phyloP scores from a whole-genome alignment of 768 basidiomycete species.

The Hygrocybe coccinea region DNA sequence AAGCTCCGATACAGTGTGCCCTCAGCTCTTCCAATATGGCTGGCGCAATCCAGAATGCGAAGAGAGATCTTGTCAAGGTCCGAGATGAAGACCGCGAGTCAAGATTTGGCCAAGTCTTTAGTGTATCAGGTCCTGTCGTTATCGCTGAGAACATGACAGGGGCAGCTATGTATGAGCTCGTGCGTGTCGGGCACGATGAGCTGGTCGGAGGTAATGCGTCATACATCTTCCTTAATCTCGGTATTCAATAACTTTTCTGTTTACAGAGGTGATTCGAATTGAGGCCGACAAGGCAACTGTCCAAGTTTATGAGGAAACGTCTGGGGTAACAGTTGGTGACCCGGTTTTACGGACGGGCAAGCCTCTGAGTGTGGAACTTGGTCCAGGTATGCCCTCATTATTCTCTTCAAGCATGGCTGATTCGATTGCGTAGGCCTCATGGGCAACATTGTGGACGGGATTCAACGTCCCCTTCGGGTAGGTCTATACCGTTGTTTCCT shows the following conservation, averaged over 20 bases:
- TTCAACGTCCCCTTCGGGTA: slow-evolving; percentile 87
- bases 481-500: slow-evolving; percentile 24
- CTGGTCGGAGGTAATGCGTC: slow-evolving; percentile 79
- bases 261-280: slow-evolving; percentile 94
- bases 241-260: background rate
- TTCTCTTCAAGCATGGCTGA: background rate
- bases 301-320: slow-evolving; percentile 99
- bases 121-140: slow-evolving; percentile 98
- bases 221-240: background rate
- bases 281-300: slow-evolving; percentile 98
- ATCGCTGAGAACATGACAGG: slow-evolving; percentile 95
- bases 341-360: slow-evolving; percentile 97
- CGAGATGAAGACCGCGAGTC: slow-evolving; percentile 87
- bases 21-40: too few species aligned
- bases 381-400: slow-evolving; percentile 64
- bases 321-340: slow-evolving; percentile 97
- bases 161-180: slow-evolving; percentile 96
- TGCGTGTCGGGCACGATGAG: slow-evolving; percentile 97
- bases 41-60: slow-evolving; percentile 88
- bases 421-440: slow-evolving; percentile 65
- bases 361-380: slow-evolving; percentile 94
- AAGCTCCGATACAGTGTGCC: too few species aligned
- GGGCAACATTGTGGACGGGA: slow-evolving; percentile 99
- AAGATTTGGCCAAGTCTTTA: slow-evolving; percentile 82
- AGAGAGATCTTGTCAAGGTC: slow-evolving; percentile 81